Conservation (phyloP, 1,284 basidiomycete species). For the Mycena sp. region DNA sequence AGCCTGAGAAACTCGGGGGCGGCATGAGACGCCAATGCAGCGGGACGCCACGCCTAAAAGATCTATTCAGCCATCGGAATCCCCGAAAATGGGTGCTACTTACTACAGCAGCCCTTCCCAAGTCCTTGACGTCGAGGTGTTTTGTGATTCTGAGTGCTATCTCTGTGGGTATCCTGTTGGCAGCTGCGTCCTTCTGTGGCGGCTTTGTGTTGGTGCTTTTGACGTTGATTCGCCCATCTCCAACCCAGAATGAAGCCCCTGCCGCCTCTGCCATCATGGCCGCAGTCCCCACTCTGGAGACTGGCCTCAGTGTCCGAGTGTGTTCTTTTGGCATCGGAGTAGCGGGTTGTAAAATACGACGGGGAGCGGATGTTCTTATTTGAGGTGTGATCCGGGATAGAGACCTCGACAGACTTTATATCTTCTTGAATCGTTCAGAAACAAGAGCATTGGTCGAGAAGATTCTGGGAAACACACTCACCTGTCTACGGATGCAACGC, state of each 20-base stretch:
- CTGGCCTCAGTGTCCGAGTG: background rate
- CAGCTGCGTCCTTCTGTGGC: background rate
- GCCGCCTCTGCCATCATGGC: background rate
- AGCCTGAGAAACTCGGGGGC: conserved; percentile 2
- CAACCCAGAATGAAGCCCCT: background rate
- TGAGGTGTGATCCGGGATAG: too few relatives aligned
- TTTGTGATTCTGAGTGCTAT: conserved; percentile 7
- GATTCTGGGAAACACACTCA: background rate
- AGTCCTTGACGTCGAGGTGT: conserved; percentile 11
- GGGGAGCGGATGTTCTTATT: too few relatives aligned
- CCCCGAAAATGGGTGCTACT: background rate
- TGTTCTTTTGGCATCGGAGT: too few relatives aligned
- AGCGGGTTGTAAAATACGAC: too few relatives aligned
- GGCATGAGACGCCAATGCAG: background rate
- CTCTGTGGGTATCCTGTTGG: conserved; percentile 13
- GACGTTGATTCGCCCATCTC: background rate
- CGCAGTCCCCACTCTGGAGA: background rate
- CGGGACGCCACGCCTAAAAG: conserved; percentile 12
- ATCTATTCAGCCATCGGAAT: background rate
- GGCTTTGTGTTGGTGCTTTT: background rate
- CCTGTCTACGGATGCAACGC: background rate
- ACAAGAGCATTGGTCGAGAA: background rate
- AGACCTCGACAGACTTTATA: conserved; percentile 6
- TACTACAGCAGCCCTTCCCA: conserved; percentile 2
- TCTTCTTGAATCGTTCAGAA: too few relatives aligned